phyloP scores from a whole-genome alignment of 1,284 basidiomycete genomes.

The Cutaneotrichosporon sp. region DNA sequence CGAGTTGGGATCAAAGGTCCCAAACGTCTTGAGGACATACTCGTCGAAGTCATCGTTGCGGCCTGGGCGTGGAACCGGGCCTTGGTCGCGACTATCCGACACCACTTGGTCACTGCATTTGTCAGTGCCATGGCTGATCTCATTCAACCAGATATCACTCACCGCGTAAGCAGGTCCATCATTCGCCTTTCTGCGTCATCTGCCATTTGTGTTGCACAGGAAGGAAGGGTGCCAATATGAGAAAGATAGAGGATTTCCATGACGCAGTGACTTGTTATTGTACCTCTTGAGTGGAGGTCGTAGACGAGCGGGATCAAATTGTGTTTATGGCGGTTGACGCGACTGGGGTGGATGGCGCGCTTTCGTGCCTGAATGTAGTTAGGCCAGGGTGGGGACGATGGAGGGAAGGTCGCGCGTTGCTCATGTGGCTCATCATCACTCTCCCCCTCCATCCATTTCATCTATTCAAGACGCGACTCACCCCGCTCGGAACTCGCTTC shows the following conservation, averaged over 20 bases:
- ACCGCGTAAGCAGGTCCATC: conserved; percentile 2
- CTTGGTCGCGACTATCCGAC: conserved; percentile 1
- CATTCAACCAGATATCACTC: not conserved
- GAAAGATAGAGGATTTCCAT: too few relatives aligned
- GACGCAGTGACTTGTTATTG: not conserved
- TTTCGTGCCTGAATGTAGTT: conserved; percentile 10
- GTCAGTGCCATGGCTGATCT: not conserved
- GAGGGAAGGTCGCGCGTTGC: conserved; percentile 4
- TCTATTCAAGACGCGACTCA: not conserved
- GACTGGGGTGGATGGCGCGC: conserved; percentile 8
- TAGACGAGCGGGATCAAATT: not conserved
- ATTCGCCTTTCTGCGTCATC: conserved; percentile 7
- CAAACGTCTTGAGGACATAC: conserved; percentile 29
- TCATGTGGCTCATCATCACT: not conserved
- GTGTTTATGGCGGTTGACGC: conserved; percentile 7
- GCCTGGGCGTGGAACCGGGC: conserved; percentile 29
- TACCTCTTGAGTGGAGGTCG: not conserved
- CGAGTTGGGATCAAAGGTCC: conserved; percentile 26
- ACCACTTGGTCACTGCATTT: not conserved
- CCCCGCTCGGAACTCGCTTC: not conserved
- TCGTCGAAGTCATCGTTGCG: conserved; percentile 40
- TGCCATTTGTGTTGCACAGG: not conserved
- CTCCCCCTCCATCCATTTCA: conserved; percentile 1
- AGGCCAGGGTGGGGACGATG: not conserved
- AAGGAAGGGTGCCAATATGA: not conserved